A percentile compares a stretch with the other conserved stretches of the same genome.
phyloP scores from a whole-genome alignment of 306 rosid genomes.

The Herpetospermum pedunculosum region DNA sequence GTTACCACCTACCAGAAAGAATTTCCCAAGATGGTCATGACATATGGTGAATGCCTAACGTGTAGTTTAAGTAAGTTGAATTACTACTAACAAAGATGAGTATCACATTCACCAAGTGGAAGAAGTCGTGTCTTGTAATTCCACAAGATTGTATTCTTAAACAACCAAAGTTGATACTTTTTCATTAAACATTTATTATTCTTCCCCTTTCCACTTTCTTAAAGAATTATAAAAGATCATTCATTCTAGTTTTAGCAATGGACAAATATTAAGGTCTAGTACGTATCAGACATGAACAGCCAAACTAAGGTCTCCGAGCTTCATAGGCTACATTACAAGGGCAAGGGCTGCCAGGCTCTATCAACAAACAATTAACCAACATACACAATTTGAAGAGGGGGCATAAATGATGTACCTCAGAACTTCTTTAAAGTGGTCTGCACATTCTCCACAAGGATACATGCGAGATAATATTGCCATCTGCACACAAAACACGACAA shows the following conservation, averaged over 20 bases:
- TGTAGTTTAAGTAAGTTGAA: background rate
- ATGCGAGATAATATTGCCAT: constrained; percentile 65
- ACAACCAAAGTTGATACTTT: background rate
- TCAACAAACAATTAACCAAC: background rate
- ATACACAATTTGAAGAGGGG: background rate
- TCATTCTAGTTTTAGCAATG: background rate
- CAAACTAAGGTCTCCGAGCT: background rate
- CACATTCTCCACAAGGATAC: constrained; percentile 89
- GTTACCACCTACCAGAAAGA: too few species aligned
- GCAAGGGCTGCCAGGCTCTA: background rate
- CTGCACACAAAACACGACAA: constrained; percentile 27
- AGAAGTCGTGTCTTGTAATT: background rate
- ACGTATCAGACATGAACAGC: background rate
- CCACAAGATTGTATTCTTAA: background rate
- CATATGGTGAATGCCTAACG: background rate
- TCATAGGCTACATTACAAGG: background rate
- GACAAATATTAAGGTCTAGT: background rate
- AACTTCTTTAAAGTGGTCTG: constrained; percentile 81
- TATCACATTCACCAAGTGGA: background rate
- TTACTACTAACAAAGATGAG: background rate
- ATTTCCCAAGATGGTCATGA: background rate
- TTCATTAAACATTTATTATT: background rate
- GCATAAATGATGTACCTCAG: constrained; percentile 38
- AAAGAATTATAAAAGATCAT: background rate
- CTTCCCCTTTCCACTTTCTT: background rate